Evolutionary conservation across 2,329 filamentous ascomycete species (phyloP).

Genomic region (Aspergillus flavus): DNA sequence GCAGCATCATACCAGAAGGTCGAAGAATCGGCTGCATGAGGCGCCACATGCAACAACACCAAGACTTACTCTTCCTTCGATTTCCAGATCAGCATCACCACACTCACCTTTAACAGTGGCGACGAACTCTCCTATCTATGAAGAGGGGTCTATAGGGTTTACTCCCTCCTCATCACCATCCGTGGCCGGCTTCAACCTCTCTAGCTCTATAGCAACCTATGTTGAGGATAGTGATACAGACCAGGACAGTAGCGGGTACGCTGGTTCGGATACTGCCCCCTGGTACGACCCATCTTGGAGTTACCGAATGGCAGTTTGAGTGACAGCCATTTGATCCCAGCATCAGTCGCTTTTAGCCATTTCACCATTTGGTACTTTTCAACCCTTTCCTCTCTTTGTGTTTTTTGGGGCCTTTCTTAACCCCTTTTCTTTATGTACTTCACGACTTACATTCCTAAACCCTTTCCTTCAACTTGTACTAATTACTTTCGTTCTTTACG

Average conservation of each 20-base stretch:
- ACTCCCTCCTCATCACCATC: conserved; percentile 14
- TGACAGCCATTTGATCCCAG: not conserved
- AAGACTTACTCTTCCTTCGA: not conserved
- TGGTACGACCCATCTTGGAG: conserved; percentile 22
- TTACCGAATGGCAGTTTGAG: conserved; percentile 13
- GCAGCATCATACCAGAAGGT: conserved; percentile 7
- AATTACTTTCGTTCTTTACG: not conserved
- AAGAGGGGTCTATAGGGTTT: not conserved
- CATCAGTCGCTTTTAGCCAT: not conserved
- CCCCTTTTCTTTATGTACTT: not conserved
- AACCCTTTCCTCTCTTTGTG: not conserved
- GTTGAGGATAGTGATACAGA: conserved; percentile 22
- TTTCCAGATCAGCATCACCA: conserved; percentile 1
- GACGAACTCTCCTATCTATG: not conserved
- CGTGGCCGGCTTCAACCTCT: conserved; percentile 12
- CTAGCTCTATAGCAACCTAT: conserved; percentile 7
- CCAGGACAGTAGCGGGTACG: conserved; percentile 13
- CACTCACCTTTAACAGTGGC: not conserved
- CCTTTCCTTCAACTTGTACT: not conserved
- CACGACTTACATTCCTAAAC: not conserved
- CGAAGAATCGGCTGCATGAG: not conserved
- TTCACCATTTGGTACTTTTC: not conserved
- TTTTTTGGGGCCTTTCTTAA: not conserved
- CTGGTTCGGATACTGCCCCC: conserved; percentile 8
- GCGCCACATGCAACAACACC: not conserved